Base-by-base conservation (phyloP, 495 filamentous ascomycete genomes). In the Aspergillus hancockii region DNA sequence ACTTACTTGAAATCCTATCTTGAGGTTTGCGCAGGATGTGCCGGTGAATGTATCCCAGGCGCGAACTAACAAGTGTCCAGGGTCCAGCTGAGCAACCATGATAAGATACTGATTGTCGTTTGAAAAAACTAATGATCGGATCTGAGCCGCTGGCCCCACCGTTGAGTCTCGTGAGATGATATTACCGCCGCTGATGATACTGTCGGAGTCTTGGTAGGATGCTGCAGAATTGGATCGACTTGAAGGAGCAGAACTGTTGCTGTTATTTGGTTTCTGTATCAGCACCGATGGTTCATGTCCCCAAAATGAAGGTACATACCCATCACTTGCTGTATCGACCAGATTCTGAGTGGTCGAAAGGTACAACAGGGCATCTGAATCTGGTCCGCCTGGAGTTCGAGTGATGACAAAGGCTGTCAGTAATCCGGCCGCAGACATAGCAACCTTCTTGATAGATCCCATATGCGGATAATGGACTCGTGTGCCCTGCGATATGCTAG, bases 91-190 rank as follows among this genome's bases (percentile, higher is more conserved):
- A 12, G 47, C 28, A 12, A 62, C 13, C 38, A 60, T 60, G 14
- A 66, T 55, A 4, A 63, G 49, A 30, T 51, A 65, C 32, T 49
- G 31, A 0, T 55, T 55, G 43, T 62, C 36, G 13, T 41, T 53
- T 0, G 59, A 62, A 19, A 65, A 65, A 3, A 36, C 49, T 8
- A 65, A 43, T 13, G 57, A 65, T 16, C 52, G 47, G 19, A 62
- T 58, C 13, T 61, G 54, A 2, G 55, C 52, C 7, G 55, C 55
- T 16, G 58, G 41, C 1, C 55, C 55, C 12, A 65, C 32, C 1
- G 4, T 5, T 0, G 40, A 23, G 3, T 55, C 54, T 7, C 43
- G 22, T 4, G 45, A 19, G 40, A 56, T 55, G 25, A 58, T 30
- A 32, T 59, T 62, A 13, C 47, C 52, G 13, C 51, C 59, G 7